Evolutionary conservation across 2,329 filamentous ascomycete genomes (phyloP).

Genomic region (Colletotrichum spinosum): DNA sequence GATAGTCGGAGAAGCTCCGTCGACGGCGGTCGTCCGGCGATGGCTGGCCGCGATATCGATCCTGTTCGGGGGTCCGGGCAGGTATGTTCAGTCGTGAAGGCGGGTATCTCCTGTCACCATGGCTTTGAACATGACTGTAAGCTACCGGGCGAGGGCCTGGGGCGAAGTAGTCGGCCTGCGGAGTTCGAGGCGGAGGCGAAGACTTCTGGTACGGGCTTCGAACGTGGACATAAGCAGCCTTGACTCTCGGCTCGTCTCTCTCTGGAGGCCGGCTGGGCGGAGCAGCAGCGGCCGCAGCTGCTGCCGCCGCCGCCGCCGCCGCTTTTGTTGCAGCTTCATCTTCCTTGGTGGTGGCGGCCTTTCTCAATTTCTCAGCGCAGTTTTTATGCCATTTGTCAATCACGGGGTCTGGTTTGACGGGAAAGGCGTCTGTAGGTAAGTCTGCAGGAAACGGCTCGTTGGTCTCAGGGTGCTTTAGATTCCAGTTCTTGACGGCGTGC

Average conservation of each 20-base stretch:
- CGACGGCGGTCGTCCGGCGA: conserved; percentile 57
- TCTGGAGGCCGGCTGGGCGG: conserved; percentile 43
- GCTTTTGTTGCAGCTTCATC: conserved; percentile 45
- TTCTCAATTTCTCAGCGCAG: conserved; percentile 77
- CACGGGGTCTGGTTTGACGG: conserved; percentile 77
- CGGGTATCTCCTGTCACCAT: conserved; percentile 52
- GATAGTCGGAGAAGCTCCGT: conserved; percentile 64
- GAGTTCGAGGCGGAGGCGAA: conserved; percentile 39
- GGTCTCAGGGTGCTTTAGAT: conserved; percentile 79
- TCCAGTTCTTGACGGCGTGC: conserved; percentile 81
- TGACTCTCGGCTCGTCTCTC: conserved; percentile 49
- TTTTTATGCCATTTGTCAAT: conserved; percentile 88
- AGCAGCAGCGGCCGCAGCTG: conserved; percentile 40
- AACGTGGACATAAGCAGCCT: conserved; percentile 51
- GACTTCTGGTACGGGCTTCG: conserved; percentile 45
- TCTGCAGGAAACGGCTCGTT: conserved; percentile 74
- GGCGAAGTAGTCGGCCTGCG: conserved; percentile 46
- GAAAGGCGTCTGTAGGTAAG: conserved; percentile 73
- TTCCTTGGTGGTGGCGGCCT: conserved; percentile 63
- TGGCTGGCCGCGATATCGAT: conserved; percentile 50
- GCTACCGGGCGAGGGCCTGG: conserved; percentile 44
- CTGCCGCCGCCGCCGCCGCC: conserved; percentile 42
- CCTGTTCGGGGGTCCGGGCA: conserved; percentile 47
- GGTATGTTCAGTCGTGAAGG: conserved; percentile 44
- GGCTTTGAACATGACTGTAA: conserved; percentile 56